Evolutionary conservation across 768 basidiomycete genomes (phyloP).

Genomic region (Brasilioporus rufonigricans): DNA sequence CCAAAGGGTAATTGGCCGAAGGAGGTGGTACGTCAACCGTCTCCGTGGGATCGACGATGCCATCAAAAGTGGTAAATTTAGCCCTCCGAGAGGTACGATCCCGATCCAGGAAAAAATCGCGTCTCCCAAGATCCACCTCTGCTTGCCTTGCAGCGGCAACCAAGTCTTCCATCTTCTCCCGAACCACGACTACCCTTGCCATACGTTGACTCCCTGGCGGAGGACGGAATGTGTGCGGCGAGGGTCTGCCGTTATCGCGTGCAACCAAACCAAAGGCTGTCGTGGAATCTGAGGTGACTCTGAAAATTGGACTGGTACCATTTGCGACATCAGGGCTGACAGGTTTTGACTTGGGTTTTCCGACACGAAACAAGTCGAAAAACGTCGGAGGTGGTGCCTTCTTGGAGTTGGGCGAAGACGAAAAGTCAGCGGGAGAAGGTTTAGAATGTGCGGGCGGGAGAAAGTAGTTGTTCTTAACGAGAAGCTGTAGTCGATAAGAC

Average conservation of each 20-base stretch:
- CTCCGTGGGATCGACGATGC: conserved; percentile 82
- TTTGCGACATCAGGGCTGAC: conserved; percentile 44
- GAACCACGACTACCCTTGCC: conserved; percentile 76
- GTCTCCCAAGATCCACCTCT: conserved; percentile 65
- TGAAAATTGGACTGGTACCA: conserved; percentile 44
- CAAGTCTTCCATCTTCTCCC: conserved; percentile 77
- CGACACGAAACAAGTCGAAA: conserved; percentile 69
- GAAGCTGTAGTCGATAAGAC: conserved; percentile 76
- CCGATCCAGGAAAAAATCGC: conserved; percentile 47
- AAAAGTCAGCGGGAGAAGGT: conserved; percentile 67
- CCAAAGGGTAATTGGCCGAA: conserved; percentile 66
- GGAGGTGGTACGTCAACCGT: conserved; percentile 76
- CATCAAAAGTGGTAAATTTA: conserved; percentile 41
- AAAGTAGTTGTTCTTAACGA: conserved; percentile 87
- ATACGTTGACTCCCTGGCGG: conserved; percentile 37
- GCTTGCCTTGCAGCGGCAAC: conserved; percentile 70
- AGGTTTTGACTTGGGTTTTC: conserved; percentile 66
- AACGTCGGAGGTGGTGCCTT: conserved; percentile 53
- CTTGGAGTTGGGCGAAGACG: conserved; percentile 34
- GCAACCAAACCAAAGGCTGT: conserved; percentile 42
- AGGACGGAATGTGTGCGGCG: conserved; percentile 34
- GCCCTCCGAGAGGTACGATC: conserved; percentile 39
- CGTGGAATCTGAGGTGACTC: conserved; percentile 67
- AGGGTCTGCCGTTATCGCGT: conserved; percentile 38
- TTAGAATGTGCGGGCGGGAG: conserved; percentile 86